Percentiles rank a stretch among this genome's conserved stretches.
phyloP scores from a whole-genome alignment of 768 basidiomycete genomes.

The Pleurotus platypus region DNA sequence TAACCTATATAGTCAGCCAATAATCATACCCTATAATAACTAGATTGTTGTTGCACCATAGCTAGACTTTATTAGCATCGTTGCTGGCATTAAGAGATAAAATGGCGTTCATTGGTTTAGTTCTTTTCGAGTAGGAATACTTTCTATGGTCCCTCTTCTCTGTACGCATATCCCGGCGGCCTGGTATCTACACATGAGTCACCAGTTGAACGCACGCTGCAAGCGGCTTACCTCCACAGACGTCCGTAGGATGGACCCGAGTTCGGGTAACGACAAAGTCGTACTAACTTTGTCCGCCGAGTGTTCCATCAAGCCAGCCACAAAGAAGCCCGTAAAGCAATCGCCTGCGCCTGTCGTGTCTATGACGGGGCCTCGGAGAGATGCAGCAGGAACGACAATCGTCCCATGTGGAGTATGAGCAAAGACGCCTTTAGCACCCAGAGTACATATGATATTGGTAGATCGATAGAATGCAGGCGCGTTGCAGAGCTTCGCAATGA shows the following conservation, averaged over 20 bases:
- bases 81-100: too few species aligned
- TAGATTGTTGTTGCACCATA: too few species aligned
- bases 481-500: background rate
- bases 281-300: constrained; percentile 21
- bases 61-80: too few species aligned
- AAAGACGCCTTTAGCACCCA: constrained; percentile 49
- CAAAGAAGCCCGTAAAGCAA: constrained; percentile 61
- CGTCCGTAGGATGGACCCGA: constrained; percentile 29
- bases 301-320: constrained; percentile 48
- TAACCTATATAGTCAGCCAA: too few species aligned
- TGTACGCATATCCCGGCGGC: constrained; percentile 64
- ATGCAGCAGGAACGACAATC: constrained; percentile 45
- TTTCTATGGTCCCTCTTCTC: constrained; percentile 53
- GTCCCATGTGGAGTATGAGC: constrained; percentile 23
- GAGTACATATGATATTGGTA: constrained; percentile 54
- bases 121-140: constrained; percentile 41
- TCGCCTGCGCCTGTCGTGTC: constrained; percentile 69
- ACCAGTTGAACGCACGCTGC: background rate
- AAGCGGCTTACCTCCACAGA: constrained; percentile 37
- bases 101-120: constrained; percentile 21
- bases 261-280: constrained; percentile 26
- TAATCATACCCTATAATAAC: too few species aligned
- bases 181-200: constrained; percentile 22
- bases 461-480: constrained; percentile 18
- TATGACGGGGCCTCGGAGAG: constrained; percentile 30